Evolutionary conservation across 2,329 filamentous ascomycete genomes (phyloP).

Genomic region (Dendryphion nanum): DNA sequence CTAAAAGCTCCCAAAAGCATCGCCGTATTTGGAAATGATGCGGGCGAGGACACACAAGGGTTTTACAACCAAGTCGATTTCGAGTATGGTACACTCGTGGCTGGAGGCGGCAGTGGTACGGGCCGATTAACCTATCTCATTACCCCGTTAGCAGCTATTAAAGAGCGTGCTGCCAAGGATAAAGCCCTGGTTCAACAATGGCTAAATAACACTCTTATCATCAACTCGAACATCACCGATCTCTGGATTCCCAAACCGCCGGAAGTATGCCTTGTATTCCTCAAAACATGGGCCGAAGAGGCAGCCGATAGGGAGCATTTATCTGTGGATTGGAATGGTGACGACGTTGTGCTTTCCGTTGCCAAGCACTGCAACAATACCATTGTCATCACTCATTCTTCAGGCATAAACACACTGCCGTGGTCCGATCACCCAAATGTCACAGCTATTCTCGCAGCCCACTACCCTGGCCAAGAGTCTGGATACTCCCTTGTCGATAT

Average conservation of each 20-base stretch:
- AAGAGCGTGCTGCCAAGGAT: slow-evolving; percentile 24
- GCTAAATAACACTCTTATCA: slow-evolving; percentile 44
- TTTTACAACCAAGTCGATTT: slow-evolving; percentile 32
- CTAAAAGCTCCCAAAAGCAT: slow-evolving; percentile 52
- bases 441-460: slow-evolving; percentile 43
- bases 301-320: slow-evolving; percentile 43
- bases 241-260: slow-evolving; percentile 36
- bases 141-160: slow-evolving; percentile 43
- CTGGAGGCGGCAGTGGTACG: slow-evolving; percentile 44
- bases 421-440: slow-evolving; percentile 44
- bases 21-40: slow-evolving; percentile 51
- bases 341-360: slow-evolving; percentile 44
- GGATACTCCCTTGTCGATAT: slow-evolving; percentile 42
- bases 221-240: slow-evolving; percentile 24
- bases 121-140: slow-evolving; percentile 43
- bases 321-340: slow-evolving; percentile 43
- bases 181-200: slow-evolving; percentile 45
- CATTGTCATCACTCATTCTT: slow-evolving; percentile 48
- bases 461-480: slow-evolving; percentile 43
- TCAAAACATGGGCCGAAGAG: slow-evolving; percentile 55
- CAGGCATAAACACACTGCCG: slow-evolving; percentile 43
- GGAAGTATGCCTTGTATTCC: slow-evolving; percentile 56
- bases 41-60: slow-evolving; percentile 34
- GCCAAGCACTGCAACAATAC: slow-evolving; percentile 51
- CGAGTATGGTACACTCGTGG: slow-evolving; percentile 43